Conservation (phyloP, 2,329 filamentous ascomycete species). For the Calonectria pteridis region DNA sequence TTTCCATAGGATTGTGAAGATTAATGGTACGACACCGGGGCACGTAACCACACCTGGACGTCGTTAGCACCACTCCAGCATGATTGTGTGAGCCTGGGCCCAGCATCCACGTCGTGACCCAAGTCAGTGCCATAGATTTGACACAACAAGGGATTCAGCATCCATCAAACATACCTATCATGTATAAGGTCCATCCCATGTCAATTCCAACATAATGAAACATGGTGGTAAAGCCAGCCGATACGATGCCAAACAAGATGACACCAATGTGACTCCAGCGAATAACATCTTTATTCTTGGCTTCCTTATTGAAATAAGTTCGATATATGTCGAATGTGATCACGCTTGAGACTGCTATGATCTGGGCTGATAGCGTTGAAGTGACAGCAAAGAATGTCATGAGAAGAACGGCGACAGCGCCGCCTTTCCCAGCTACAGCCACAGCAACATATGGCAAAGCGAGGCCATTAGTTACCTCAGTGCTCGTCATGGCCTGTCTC, state of each 20-base stretch:
- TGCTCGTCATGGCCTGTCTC: slow-evolving; percentile 18
- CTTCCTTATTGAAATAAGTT: slow-evolving; percentile 78
- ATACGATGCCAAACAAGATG: slow-evolving; percentile 4
- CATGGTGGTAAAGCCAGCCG: slow-evolving; percentile 12
- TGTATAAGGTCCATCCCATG: slow-evolving; percentile 27
- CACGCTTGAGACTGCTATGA: slow-evolving; percentile 90
- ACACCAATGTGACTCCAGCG: background rate
- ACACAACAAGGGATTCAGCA: background rate
- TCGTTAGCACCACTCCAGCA: too few relatives aligned
- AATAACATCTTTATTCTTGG: slow-evolving; percentile 6
- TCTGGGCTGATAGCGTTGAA: slow-evolving; percentile 82
- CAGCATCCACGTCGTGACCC: too few relatives aligned
- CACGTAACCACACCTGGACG: slow-evolving; percentile 15
- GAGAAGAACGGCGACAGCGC: slow-evolving; percentile 81
- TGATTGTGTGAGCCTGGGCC: background rate
- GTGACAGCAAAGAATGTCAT: slow-evolving; percentile 94
- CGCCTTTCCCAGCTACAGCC: slow-evolving; percentile 83
- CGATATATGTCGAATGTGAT: slow-evolving; percentile 89
- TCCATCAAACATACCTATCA: background rate
- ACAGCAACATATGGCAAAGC: slow-evolving; percentile 88
- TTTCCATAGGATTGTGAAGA: slow-evolving; percentile 62
- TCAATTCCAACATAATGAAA: slow-evolving; percentile 15
- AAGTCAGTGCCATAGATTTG: too few relatives aligned
- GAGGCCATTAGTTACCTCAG: slow-evolving; percentile 82
- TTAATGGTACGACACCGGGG: slow-evolving; percentile 62